Evolutionary conservation across 345 rosid genomes (phyloP).

Genomic region (Boechera stricta): DNA sequence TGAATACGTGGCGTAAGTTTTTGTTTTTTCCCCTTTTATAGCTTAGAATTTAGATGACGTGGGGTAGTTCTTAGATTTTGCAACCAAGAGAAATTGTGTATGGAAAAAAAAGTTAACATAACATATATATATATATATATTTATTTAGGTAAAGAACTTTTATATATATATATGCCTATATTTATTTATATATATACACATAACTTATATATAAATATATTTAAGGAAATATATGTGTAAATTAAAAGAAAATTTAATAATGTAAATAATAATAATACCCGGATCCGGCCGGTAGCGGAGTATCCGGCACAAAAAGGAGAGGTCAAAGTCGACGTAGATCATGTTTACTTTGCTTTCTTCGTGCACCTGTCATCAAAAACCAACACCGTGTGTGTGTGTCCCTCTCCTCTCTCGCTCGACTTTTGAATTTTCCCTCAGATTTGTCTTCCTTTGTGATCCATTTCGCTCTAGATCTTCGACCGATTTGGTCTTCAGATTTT

Average conservation of each 20-base stretch:
- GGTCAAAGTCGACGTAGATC: conserved; percentile 41
- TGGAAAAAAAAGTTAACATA: too few relatives aligned
- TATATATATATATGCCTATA: too few relatives aligned
- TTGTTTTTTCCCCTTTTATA: too few relatives aligned
- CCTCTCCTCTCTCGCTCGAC: conserved; percentile 26
- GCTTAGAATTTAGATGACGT: too few relatives aligned
- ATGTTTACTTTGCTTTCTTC: conserved; percentile 40
- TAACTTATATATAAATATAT: too few relatives aligned
- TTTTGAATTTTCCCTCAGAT: conserved; percentile 43
- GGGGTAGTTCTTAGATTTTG: too few relatives aligned
- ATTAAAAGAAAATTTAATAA: too few relatives aligned
- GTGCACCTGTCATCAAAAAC: conserved; percentile 21
- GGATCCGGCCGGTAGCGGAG: conserved; percentile 24
- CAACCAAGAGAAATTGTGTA: too few relatives aligned
- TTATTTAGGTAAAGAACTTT: too few relatives aligned
- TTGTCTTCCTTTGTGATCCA: conserved; percentile 1
- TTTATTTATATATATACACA: too few relatives aligned
- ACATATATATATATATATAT: too few relatives aligned
- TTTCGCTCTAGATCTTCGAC: conserved; percentile 18
- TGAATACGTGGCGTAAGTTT: neutral
- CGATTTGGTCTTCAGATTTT: conserved; percentile 14
- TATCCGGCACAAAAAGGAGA: neutral
- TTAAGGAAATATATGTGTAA: too few relatives aligned
- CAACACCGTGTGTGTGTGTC: conserved; percentile 2
- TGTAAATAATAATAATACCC: neutral